Percentiles rank a stretch among this genome's conserved stretches.
Conservation (phyloP, 2,329 filamentous ascomycete genomes). For the Coleophoma crateriformis region DNA sequence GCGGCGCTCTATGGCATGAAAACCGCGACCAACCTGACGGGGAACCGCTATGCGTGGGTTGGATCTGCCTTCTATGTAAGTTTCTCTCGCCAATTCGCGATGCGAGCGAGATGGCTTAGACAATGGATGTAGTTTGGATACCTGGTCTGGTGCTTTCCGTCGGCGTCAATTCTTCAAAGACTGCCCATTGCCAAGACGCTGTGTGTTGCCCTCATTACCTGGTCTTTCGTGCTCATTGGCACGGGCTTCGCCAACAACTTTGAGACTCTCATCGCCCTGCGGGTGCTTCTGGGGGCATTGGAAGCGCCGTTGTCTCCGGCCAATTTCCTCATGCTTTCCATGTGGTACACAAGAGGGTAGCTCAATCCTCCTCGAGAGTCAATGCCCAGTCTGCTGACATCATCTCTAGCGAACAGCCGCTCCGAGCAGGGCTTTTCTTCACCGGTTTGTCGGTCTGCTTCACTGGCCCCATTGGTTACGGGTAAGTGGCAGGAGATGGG, state of each 20-base stretch:
- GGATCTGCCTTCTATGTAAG: conserved; percentile 16
- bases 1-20: conserved; percentile 29
- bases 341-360: conserved; percentile 27
- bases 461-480: conserved; percentile 22
- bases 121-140: conserved; percentile 21
- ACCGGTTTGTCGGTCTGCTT: conserved; percentile 14
- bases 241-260: conserved; percentile 14
- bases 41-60: conserved; percentile 27
- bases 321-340: conserved; percentile 27
- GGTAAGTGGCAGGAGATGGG: neutral
- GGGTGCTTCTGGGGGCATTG: conserved; percentile 21
- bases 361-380: no score
- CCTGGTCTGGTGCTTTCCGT: conserved; percentile 27
- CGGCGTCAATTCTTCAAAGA: conserved; percentile 22
- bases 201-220: conserved; percentile 6
- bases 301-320: conserved; percentile 24
- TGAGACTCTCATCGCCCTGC: conserved; percentile 11
- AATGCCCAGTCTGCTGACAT: no score
- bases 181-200: conserved; percentile 29
- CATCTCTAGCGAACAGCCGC: conserved; percentile 13
- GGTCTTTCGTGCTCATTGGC: conserved; percentile 10
- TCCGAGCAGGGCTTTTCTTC: conserved; percentile 12
- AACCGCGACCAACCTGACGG: conserved; percentile 22
- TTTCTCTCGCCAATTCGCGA: neutral
- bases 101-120: conserved; percentile 3